Percentiles rank a stretch among this genome's conserved stretches.
Evolutionary conservation across 495 filamentous ascomycete genomes (phyloP).

Genomic region (Lasiosphaeriaceae sp.): DNA sequence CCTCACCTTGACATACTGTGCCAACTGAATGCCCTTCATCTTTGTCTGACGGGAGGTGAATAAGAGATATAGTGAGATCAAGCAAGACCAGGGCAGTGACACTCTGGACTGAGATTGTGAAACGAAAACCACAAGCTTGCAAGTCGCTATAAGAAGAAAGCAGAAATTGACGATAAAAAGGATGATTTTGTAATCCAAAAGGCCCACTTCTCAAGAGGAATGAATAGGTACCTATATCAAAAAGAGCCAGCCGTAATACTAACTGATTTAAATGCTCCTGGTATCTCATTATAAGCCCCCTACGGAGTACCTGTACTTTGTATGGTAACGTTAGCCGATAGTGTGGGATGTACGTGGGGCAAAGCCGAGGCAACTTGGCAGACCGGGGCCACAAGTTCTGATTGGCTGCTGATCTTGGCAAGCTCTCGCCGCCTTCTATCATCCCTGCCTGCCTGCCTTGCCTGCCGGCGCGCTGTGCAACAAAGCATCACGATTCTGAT

Average conservation of each 20-base stretch:
- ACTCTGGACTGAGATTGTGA: background rate
- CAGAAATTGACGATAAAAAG: background rate
- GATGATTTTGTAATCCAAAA: background rate
- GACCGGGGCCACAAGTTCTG: background rate
- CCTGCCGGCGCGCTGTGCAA: background rate
- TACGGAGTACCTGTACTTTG: no score
- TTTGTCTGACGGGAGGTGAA: conserved; percentile 1
- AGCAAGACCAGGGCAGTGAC: background rate
- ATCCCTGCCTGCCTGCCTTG: conserved; percentile 9
- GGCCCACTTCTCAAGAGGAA: no score
- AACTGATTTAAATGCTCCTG: no score
- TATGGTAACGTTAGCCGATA: no score
- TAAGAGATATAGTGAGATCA: background rate
- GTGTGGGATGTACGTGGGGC: conserved; percentile 14
- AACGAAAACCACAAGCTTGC: no score
- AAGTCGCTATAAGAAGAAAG: background rate
- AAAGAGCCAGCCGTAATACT: no score
- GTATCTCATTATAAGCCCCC: no score
- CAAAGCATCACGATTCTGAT: background rate
- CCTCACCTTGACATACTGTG: conserved; percentile 70
- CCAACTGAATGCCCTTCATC: conserved; percentile 84
- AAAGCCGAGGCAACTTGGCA: conserved; percentile 21
- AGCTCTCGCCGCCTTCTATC: conserved; percentile 14
- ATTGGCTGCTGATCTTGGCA: conserved; percentile 27
- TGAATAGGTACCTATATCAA: background rate